phyloP scores from a whole-genome alignment of 2,329 filamentous ascomycete genomes.

The Sordariomycetes sp. region DNA sequence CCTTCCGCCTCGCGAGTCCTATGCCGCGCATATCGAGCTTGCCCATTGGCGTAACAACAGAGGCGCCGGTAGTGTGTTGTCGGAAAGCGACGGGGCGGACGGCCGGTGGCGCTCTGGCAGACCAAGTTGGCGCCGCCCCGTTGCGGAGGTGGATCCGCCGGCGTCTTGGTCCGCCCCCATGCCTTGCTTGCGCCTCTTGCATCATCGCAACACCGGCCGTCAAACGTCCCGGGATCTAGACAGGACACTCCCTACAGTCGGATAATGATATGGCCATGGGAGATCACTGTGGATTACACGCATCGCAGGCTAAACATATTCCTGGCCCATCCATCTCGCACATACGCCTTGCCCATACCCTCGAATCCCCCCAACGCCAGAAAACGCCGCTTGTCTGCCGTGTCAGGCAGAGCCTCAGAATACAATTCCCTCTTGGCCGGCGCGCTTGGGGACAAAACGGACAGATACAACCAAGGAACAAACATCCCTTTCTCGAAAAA shows the following conservation, averaged over 20 bases:
- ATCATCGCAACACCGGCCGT: too few species aligned
- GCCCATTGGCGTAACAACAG: background rate
- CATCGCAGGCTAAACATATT: constrained; percentile 13
- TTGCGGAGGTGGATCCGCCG: too few species aligned
- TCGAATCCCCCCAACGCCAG: background rate
- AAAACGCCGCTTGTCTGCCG: background rate
- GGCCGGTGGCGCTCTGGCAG: background rate
- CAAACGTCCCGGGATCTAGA: too few species aligned
- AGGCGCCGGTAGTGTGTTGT: background rate
- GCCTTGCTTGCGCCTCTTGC: too few species aligned
- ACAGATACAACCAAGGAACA: background rate
- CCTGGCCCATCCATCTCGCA: background rate
- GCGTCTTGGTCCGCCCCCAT: too few species aligned
- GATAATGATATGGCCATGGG: background rate
- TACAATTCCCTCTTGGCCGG: background rate
- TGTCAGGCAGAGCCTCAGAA: background rate
- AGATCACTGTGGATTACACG: constrained; percentile 12
- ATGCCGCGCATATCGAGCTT: background rate
- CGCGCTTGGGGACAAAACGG: background rate
- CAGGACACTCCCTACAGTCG: background rate
- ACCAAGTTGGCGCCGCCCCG: too few species aligned
- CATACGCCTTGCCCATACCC: background rate
- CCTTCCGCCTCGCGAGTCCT: background rate
- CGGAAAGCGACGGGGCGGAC: background rate
- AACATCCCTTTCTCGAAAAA: background rate